Conservation (phyloP, 805 yeast species). For the Metschnikowia baotianmanensis region DNA sequence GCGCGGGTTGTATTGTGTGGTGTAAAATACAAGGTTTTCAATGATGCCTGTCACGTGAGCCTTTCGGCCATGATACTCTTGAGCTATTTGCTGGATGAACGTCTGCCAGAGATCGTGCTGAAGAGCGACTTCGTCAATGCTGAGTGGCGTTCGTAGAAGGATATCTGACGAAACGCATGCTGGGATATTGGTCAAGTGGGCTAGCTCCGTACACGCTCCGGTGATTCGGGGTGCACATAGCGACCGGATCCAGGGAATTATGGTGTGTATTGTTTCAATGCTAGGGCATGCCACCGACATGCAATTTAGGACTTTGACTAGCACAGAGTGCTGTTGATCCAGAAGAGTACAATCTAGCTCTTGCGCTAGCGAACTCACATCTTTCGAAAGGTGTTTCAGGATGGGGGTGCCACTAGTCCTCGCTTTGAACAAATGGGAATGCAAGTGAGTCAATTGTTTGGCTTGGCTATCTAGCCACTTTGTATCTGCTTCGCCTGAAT, state of each 20-base stretch:
- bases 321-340: not conserved
- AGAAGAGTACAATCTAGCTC: not conserved
- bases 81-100: constrained; percentile 24
- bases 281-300: constrained; percentile 8
- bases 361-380: not conserved
- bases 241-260: constrained; percentile 32
- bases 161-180: constrained; percentile 39
- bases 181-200: constrained; percentile 33
- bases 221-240: constrained; percentile 29
- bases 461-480: constrained; percentile 13
- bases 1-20: constrained; percentile 24
- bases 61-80: constrained; percentile 19
- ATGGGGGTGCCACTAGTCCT: not conserved
- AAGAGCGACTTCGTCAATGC: constrained; percentile 29
- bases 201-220: constrained; percentile 32
- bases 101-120: constrained; percentile 38
- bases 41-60: constrained; percentile 21
- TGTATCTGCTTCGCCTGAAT: constrained; percentile 5
- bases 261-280: not conserved
- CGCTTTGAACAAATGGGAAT: constrained; percentile 1
- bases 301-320: constrained; percentile 2
- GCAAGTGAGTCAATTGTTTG: constrained; percentile 7
- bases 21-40: constrained; percentile 28
- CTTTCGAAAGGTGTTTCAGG: not conserved
- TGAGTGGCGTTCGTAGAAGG: constrained; percentile 35